These are phyloP conservation scores for Rhododendron molle DNA, from an alignment of 148 eudicot species.

Conservation along the genomic window DNA sequence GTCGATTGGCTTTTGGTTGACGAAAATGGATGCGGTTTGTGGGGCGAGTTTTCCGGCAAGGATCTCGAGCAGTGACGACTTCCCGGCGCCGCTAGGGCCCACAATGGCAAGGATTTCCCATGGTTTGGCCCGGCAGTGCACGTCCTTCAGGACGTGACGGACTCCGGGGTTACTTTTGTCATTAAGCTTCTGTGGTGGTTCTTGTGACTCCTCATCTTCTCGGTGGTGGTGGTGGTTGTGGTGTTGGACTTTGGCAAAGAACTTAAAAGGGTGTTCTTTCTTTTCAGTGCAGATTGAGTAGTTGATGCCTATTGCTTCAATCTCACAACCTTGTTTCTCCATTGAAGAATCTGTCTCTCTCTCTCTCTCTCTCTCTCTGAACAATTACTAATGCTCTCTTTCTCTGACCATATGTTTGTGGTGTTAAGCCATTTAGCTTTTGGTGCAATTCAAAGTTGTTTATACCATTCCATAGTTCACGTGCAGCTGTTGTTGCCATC, in stretches of 20 bases:
- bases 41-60: slow-evolving; percentile 79
- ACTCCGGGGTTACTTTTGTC: not conserved
- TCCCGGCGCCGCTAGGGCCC: slow-evolving; percentile 99
- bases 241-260: slow-evolving; percentile 21
- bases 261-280: slow-evolving; percentile 26
- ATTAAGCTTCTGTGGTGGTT: not conserved
- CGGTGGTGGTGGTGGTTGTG: not conserved
- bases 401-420: not conserved
- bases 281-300: slow-evolving; percentile 50
- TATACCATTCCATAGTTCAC: slow-evolving; percentile 5
- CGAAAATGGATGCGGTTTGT: slow-evolving; percentile 46
- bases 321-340: slow-evolving; percentile 84
- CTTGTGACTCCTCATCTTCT: not conserved
- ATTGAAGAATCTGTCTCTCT: slow-evolving; percentile 34
- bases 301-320: slow-evolving; percentile 86
- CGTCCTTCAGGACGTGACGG: slow-evolving; percentile 59
- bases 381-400: not conserved
- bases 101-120: slow-evolving; percentile 94
- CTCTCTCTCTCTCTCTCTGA: not conserved
- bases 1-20: slow-evolving; percentile 51
- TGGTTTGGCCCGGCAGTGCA: slow-evolving; percentile 69
- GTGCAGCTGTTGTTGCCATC: slow-evolving; percentile 13
- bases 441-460: not conserved
- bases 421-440: not conserved
- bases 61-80: slow-evolving; percentile 80